Evolutionary conservation across 495 filamentous ascomycete genomes (phyloP).

Genomic region (Lichenothelia convexa): DNA sequence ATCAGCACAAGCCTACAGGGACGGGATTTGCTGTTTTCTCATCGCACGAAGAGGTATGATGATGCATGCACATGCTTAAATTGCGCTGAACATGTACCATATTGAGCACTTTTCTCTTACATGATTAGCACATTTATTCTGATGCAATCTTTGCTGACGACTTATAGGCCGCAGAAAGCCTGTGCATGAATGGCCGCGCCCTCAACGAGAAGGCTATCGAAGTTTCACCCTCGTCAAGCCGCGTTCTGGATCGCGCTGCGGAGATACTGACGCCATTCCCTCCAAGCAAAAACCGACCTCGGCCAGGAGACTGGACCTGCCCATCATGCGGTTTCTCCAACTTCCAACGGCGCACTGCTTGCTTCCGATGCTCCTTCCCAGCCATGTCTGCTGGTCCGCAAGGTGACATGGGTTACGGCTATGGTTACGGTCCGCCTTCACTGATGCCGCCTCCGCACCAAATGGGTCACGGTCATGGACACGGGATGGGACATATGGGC

Average conservation of each 20-base stretch:
- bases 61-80: not conserved
- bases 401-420: conserved; percentile 36
- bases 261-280: conserved; percentile 94
- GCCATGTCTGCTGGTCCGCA: conserved; percentile 62
- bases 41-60: conserved; percentile 84
- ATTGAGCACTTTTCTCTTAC: too few species aligned
- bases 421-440: conserved; percentile 55
- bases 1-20: conserved; percentile 96
- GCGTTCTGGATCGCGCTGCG: conserved; percentile 83
- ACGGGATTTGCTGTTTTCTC: conserved; percentile 97
- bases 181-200: conserved; percentile 97
- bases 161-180: conserved; percentile 53
- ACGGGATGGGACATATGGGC: conserved; percentile 49
- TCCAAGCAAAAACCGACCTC: conserved; percentile 91
- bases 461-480: conserved; percentile 59
- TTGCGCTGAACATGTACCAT: too few species aligned
- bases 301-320: conserved; percentile 97
- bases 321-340: conserved; percentile 84
- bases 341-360: conserved; percentile 94
- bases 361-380: conserved; percentile 96
- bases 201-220: conserved; percentile 98
- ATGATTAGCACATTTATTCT: too few species aligned
- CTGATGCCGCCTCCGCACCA: conserved; percentile 70
- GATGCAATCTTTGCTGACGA: too few species aligned
- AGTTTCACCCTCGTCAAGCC: conserved; percentile 87